Evolutionary conservation across 164 flowering plant species (phyloP).

Genomic region (Annona cherimola): DNA sequence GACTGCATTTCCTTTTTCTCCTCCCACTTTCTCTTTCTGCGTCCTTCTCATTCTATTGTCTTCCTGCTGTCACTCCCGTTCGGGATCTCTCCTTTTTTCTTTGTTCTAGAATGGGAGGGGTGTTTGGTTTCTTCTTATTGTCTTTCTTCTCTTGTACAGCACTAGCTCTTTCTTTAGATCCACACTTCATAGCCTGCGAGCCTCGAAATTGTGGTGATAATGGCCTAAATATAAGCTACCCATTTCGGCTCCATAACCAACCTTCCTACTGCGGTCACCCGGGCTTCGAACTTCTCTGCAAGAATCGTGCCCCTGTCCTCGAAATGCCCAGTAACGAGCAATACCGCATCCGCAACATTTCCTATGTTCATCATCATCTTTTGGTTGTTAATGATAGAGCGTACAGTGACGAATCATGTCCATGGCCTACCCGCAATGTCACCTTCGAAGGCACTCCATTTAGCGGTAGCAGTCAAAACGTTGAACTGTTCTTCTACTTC

Average conservation of each 20-base stretch:
- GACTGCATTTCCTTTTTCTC: too few species aligned
- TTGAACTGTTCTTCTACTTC: conserved; percentile 35
- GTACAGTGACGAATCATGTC: conserved; percentile 22
- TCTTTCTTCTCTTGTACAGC: neutral
- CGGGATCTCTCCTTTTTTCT: neutral
- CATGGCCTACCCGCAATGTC: conserved; percentile 33
- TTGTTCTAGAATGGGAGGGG: neutral
- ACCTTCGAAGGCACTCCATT: conserved; percentile 32
- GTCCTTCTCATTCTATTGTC: neutral
- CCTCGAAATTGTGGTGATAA: conserved; percentile 45
- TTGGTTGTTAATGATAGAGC: conserved; percentile 18
- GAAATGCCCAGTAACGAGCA: conserved; percentile 24
- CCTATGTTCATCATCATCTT: conserved; percentile 28
- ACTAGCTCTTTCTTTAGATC: conserved; percentile 19
- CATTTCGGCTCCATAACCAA: conserved; percentile 47
- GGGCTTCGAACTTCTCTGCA: conserved; percentile 34
- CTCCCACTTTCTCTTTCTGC: neutral
- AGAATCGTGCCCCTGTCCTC: conserved; percentile 23
- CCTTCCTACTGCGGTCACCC: conserved; percentile 46
- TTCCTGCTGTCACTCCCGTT: neutral
- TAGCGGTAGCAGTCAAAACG: neutral
- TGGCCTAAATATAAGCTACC: conserved; percentile 37
- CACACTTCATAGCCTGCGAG: conserved; percentile 29
- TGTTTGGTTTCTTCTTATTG: neutral
- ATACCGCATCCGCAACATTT: conserved; percentile 36